Conservation (phyloP, 257 asterid species). For the Lithospermum erythrorhizon region DNA sequence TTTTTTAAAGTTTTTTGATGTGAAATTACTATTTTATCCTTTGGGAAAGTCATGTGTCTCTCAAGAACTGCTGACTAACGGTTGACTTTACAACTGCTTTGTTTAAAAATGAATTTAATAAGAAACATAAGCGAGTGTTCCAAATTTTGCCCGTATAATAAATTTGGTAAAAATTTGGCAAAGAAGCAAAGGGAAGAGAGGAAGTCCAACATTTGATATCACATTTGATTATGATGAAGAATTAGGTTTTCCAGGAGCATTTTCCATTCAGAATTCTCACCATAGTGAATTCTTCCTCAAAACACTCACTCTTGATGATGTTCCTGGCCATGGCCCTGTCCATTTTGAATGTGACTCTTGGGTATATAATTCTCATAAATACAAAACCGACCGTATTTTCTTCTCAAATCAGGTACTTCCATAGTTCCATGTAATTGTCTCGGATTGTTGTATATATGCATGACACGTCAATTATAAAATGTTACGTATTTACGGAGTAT, state of each 20-base stretch:
- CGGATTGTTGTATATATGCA: too few species aligned
- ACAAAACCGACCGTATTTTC: slow-evolving; percentile 24
- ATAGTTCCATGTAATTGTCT: too few species aligned
- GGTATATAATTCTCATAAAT: slow-evolving; percentile 24
- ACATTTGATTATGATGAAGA: slow-evolving; percentile 20
- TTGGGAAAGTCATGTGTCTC: too few species aligned
- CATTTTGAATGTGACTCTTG: slow-evolving; percentile 30
- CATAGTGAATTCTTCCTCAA: slow-evolving; percentile 29
- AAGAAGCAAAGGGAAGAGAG: slow-evolving; percentile 18
- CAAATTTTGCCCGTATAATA: too few species aligned
- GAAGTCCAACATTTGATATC: slow-evolving; percentile 10
- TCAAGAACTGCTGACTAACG: too few species aligned
- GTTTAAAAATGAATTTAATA: too few species aligned
- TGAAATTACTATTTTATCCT: too few species aligned
- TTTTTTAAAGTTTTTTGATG: too few species aligned
- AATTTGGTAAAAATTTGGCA: too few species aligned
- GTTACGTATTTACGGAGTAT: too few species aligned
- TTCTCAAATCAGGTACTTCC: slow-evolving; percentile 26
- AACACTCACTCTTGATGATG: slow-evolving; percentile 24
- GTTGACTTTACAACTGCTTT: too few species aligned
- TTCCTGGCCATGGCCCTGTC: slow-evolving; percentile 12
- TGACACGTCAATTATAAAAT: background rate
- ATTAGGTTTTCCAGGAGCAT: slow-evolving; percentile 29
- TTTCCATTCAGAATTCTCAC: slow-evolving; percentile 18
- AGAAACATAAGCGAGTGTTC: too few species aligned